A percentile compares a stretch with the other conserved stretches of the same genome.
Evolutionary conservation across 179 eudicot species (phyloP).

Genomic region (Nepenthes alata): DNA sequence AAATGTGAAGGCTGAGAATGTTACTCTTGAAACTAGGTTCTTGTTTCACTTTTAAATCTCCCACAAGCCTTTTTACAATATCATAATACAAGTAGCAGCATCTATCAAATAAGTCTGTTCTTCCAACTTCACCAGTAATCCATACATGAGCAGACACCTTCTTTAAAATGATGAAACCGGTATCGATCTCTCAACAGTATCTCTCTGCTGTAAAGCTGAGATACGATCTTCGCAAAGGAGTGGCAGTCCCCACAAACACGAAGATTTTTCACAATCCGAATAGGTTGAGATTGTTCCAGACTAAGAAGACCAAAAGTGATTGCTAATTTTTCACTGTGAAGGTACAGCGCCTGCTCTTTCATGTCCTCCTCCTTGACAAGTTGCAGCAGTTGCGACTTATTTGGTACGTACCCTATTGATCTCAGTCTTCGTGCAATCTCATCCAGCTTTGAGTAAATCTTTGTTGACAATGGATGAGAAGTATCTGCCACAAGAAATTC

Average conservation of each 20-base stretch:
- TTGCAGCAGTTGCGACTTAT: constrained; percentile 26
- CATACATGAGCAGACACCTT: constrained; percentile 33
- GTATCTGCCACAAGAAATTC: constrained; percentile 40
- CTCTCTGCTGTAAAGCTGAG: constrained; percentile 29
- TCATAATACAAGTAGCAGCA: too few species aligned
- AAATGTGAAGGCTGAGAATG: too few species aligned
- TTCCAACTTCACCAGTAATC: constrained; percentile 29
- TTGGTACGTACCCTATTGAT: constrained; percentile 20
- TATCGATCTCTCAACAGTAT: constrained; percentile 36
- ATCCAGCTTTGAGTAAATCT: constrained; percentile 30
- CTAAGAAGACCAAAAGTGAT: constrained; percentile 31
- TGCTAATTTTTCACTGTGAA: constrained; percentile 34
- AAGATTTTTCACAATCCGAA: constrained; percentile 40
- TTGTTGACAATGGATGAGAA: constrained; percentile 19
- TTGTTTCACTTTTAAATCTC: too few species aligned
- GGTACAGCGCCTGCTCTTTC: constrained; percentile 29
- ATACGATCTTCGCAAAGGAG: constrained; percentile 23
- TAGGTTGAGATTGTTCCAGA: constrained; percentile 16
- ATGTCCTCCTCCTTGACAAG: constrained; percentile 28
- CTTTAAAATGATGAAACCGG: constrained; percentile 35
- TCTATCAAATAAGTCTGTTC: too few species aligned
- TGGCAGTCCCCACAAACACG: constrained; percentile 44
- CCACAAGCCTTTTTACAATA: too few species aligned
- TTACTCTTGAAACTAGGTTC: too few species aligned
- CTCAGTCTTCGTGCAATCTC: constrained; percentile 24